Evolutionary conservation across 225 moss, liverwort and hornwort species (phyloP), one percentile per base, ranked within the genome.

Genomic region (Takakia lepidozioides): DNA sequence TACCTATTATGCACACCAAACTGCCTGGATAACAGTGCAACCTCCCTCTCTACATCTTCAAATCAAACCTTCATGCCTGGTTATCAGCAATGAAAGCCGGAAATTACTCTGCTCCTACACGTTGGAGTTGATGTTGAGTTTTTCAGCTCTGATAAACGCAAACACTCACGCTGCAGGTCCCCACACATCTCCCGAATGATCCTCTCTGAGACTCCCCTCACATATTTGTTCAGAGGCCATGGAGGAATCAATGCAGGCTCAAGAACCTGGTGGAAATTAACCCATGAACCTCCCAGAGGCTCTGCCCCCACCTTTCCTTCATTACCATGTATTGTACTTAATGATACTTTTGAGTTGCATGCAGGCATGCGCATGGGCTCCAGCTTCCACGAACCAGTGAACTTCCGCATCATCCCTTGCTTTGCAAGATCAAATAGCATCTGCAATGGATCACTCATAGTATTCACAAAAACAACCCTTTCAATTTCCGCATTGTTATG

Each of bases 321-420:
- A 43, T 27, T 27, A 20, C 27, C 30, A 51, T 38, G 29, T 39
- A 44, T n/a, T n/a, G n/a, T n/a, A 34, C 27, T 40, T 20, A 55
- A 1, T 60, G 51, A n/a, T n/a, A n/a, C n/a, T 13, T 64, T 57
- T 32, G 36, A 26, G 1, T 54, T 49, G 10, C 56, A 51, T 29
- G 86, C 62, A 28, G 54, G 62, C 10, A 19, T 24, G 18, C n/a
- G 8, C 50, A 63, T 73, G 38, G 92, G 84, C 48, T 85, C 80
- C 8, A 92, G 74, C 59, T 80, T 87, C 92, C 92, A 92, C 5
- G 72, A 70, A 13, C 92, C 92, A 2, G 66, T 38, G 48, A 92
- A 92, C 49, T 85, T 84, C 51, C 70, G 82, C 92, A 92, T 88
- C 87, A 87, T 87, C n/a, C 85, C 92, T 65, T 70, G 72, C 17